These are phyloP conservation scores for Strigomonas culicis DNA, from an alignment of 208 protist genomes.

Conservation along the genomic window DNA sequence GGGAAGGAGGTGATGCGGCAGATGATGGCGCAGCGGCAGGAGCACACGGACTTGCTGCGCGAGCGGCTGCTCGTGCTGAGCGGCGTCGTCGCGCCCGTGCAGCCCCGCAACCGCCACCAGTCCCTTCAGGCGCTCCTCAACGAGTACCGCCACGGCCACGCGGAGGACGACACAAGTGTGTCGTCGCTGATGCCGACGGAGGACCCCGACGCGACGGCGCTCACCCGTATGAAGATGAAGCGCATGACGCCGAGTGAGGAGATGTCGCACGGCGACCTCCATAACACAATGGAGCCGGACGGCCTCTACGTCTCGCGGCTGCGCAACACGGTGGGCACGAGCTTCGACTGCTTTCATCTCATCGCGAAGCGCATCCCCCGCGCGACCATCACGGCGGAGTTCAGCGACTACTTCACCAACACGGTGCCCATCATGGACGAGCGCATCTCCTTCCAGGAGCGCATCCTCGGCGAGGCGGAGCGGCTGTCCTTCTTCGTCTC, in stretches of 20 bases:
- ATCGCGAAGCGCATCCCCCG: constrained; percentile 27
- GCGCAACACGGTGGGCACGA: constrained; percentile 23
- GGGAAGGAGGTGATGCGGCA: constrained; percentile 23
- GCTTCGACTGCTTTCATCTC: constrained; percentile 44
- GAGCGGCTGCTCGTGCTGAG: constrained; percentile 31
- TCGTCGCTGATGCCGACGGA: too few relatives aligned
- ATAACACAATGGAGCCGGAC: too few relatives aligned
- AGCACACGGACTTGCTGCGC: constrained; percentile 29
- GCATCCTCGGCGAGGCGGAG: constrained; percentile 21
- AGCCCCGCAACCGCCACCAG: background rate
- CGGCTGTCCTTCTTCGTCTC: constrained; percentile 40
- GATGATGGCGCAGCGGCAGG: constrained; percentile 24
- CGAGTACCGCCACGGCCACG: constrained; percentile 2
- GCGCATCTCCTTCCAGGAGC: constrained; percentile 20
- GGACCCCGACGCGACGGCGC: background rate
- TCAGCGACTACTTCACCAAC: constrained; percentile 23
- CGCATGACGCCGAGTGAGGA: background rate
- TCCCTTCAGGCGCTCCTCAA: constrained; percentile 13
- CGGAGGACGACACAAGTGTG: too few relatives aligned
- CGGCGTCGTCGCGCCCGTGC: constrained; percentile 17
- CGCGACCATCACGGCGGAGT: constrained; percentile 22
- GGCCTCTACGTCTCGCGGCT: constrained; percentile 30
- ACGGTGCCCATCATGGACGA: constrained; percentile 26
- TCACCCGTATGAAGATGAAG: background rate
- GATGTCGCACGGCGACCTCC: background rate